These are phyloP conservation scores for Cytospora leucostoma DNA, from an alignment of 2,329 filamentous ascomycete genomes.

Conservation along the genomic window DNA sequence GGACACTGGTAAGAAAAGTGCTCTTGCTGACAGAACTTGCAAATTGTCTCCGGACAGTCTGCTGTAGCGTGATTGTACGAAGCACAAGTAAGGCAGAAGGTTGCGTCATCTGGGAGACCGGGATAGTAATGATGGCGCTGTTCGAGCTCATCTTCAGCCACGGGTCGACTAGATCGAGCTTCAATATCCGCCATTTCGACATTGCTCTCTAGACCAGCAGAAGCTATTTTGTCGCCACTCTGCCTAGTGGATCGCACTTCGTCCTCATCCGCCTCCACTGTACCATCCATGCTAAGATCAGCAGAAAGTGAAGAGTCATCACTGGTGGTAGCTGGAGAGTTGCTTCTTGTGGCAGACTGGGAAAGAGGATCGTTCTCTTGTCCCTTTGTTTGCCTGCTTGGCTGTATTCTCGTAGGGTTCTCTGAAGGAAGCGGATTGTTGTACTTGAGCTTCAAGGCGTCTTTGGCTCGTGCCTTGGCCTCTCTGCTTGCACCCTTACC, in stretches of 20 bases:
- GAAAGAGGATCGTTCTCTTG: neutral
- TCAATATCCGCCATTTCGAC: neutral
- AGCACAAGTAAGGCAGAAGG: slow-evolving; percentile 56
- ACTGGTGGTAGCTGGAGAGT: neutral
- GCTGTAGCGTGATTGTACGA: slow-evolving; percentile 47
- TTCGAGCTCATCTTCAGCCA: slow-evolving; percentile 38
- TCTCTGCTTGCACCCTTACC: neutral
- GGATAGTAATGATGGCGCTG: slow-evolving; percentile 55
- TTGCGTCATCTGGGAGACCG: slow-evolving; percentile 43
- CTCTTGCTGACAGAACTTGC: slow-evolving; percentile 49
- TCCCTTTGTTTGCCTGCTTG: slow-evolving; percentile 2
- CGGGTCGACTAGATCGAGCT: neutral
- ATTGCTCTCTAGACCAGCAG: neutral
- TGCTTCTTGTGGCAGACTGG: neutral
- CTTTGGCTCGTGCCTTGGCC: slow-evolving; percentile 4
- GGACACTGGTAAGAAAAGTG: slow-evolving; percentile 57
- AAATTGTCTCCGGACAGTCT: slow-evolving; percentile 49
- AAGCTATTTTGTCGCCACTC: neutral
- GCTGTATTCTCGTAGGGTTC: slow-evolving; percentile 1
- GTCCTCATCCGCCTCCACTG: neutral
- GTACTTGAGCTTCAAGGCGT: neutral
- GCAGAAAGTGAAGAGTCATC: neutral
- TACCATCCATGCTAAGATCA: neutral
- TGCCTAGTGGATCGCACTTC: neutral
- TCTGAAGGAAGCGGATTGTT: neutral